These are phyloP conservation scores for Penicillium digitatum DNA, from an alignment of 2,329 filamentous ascomycete species.

Conservation along the genomic window DNA sequence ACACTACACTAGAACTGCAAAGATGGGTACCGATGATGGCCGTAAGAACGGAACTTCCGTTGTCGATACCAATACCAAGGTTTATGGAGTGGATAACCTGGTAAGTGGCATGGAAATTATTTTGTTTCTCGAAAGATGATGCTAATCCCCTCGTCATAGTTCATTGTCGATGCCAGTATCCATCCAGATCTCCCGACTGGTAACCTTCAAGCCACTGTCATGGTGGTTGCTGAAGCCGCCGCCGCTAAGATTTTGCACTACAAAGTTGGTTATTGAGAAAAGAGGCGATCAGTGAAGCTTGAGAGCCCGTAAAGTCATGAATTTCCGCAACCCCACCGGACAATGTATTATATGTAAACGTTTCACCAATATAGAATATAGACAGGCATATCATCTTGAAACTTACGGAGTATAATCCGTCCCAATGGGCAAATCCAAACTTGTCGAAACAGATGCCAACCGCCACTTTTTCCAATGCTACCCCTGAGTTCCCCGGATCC, in stretches of 20 bases:
- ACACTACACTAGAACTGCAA: conserved; percentile 52
- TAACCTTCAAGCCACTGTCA: conserved; percentile 64
- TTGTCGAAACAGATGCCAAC: neutral
- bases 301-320: neutral
- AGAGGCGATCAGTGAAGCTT: neutral
- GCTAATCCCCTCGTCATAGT: conserved; percentile 36
- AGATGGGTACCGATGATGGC: conserved; percentile 59
- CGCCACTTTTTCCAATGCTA: neutral
- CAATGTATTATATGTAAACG: neutral
- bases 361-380: neutral
- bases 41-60: conserved; percentile 55
- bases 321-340: no score
- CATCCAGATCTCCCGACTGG: conserved; percentile 66
- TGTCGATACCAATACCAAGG: conserved; percentile 60
- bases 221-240: conserved; percentile 61
- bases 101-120: neutral
- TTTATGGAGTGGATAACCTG: conserved; percentile 65
- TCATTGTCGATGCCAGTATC: conserved; percentile 64
- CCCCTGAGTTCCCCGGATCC: neutral
- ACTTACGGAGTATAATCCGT: neutral
- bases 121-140: neutral
- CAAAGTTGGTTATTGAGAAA: conserved; percentile 23
- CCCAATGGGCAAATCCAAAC: neutral
- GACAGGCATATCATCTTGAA: neutral
- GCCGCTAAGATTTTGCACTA: conserved; percentile 35